A percentile compares a stretch with the other conserved stretches of the same genome.
Evolutionary conservation across 129 eudicot genomes (phyloP).

Genomic region (Apium graveolens): DNA sequence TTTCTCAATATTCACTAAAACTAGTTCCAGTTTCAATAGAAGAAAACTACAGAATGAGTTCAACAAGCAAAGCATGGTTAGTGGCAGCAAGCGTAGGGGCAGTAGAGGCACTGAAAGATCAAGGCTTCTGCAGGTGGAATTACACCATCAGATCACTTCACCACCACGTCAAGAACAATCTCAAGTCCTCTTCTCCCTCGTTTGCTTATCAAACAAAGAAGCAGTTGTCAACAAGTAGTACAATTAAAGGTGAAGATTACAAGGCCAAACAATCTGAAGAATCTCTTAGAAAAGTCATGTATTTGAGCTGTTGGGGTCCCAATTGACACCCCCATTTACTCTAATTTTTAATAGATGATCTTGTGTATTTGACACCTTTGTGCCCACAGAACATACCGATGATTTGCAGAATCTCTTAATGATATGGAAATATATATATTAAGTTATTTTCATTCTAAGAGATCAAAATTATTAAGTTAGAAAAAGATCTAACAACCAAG

Average conservation of each 20-base stretch:
- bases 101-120: conserved; percentile 26
- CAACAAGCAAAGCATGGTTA: conserved; percentile 33
- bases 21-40: too few species aligned
- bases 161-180: conserved; percentile 37
- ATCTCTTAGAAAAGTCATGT: conserved; percentile 26
- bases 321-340: conserved; percentile 3
- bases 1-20: too few species aligned
- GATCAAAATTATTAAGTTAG: too few species aligned
- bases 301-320: conserved; percentile 33
- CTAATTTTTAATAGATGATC: too few species aligned
- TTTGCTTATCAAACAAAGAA: neutral
- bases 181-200: conserved; percentile 12
- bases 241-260: neutral
- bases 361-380: too few species aligned
- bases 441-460: too few species aligned
- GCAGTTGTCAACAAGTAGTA: neutral
- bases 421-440: too few species aligned
- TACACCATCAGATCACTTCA: conserved; percentile 39
- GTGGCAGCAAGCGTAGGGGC: conserved; percentile 42
- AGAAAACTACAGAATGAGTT: neutral
- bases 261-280: conserved; percentile 17
- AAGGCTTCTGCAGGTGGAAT: conserved; percentile 50
- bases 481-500: too few species aligned
- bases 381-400: too few species aligned
- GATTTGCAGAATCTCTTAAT: too few species aligned